Percentiles rank a stretch among this genome's conserved stretches.
These are phyloP conservation scores for Jatropha multifida DNA, from an alignment of 441 rosid species.

Conservation along the genomic window DNA sequence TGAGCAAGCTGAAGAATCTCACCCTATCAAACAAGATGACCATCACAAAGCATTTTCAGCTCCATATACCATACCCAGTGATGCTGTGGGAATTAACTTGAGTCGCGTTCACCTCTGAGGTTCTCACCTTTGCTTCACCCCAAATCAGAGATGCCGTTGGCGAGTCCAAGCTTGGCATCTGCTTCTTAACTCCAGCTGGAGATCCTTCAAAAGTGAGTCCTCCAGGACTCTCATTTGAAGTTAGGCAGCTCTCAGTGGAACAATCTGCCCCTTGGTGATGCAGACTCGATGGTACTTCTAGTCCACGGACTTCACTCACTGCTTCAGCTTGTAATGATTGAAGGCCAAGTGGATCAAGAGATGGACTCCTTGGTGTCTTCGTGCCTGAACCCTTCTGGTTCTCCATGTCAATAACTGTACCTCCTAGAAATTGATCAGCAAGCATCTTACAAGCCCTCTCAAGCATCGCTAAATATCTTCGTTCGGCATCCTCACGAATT, in stretches of 20 bases:
- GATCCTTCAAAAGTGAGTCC: conserved; percentile 46
- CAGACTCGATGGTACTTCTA: conserved; percentile 35
- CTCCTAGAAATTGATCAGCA: conserved; percentile 55
- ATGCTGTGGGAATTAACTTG: conserved; percentile 38
- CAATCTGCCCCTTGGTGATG: conserved; percentile 59
- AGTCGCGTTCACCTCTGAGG: conserved; percentile 26
- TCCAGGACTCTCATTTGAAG: conserved; percentile 57
- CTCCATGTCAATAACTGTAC: conserved; percentile 30
- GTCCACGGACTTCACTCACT: conserved; percentile 29
- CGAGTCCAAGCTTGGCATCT: conserved; percentile 35
- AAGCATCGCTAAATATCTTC: conserved; percentile 60
- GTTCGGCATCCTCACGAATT: conserved; percentile 60
- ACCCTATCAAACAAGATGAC: conserved; percentile 1
- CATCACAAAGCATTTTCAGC: conserved; percentile 12
- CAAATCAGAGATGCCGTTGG: conserved; percentile 39
- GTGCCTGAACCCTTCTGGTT: conserved; percentile 31
- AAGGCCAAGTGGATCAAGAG: conserved; percentile 42
- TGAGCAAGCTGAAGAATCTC: conserved; percentile 17
- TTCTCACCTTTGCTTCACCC: conserved; percentile 38
- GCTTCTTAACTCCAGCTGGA: conserved; percentile 44
- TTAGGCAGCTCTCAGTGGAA: conserved; percentile 70
- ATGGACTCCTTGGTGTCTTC: conserved; percentile 33
- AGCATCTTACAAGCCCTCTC: conserved; percentile 72
- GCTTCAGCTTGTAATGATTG: conserved; percentile 34
- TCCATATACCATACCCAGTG: conserved; percentile 41